These are phyloP conservation scores for Ulota crispa DNA, from an alignment of 225 moss, liverwort and hornwort species.

Conservation along the genomic window DNA sequence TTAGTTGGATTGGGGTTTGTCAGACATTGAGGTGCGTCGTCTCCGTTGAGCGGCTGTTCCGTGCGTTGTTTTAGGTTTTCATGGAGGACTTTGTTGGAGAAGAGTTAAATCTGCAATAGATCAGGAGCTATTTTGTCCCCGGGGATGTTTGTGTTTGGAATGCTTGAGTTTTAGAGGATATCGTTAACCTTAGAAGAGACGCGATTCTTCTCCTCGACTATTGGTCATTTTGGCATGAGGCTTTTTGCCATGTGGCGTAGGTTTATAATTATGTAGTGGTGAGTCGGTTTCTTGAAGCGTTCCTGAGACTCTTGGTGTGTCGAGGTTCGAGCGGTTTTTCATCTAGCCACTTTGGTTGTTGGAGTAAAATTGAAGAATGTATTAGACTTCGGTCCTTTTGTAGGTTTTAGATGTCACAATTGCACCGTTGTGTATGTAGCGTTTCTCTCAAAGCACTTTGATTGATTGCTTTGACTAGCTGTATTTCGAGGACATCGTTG, in stretches of 20 bases:
- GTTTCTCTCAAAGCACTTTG: neutral
- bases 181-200: slow-evolving; percentile 4
- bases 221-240: neutral
- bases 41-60: slow-evolving; percentile 8
- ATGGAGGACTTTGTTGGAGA: neutral
- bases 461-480: neutral
- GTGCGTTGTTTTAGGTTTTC: slow-evolving; percentile 23
- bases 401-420: neutral
- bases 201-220: slow-evolving; percentile 9
- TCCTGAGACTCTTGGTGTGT: slow-evolving; percentile 11
- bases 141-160: neutral
- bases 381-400: neutral
- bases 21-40: neutral
- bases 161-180: slow-evolving; percentile 15
- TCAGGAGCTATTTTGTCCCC: neutral
- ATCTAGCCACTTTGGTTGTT: neutral
- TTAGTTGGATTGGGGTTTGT: slow-evolving; percentile 22
- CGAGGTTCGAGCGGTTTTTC: neutral
- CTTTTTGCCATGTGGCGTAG: neutral
- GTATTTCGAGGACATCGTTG: neutral
- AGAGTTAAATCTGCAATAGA: neutral
- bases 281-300: slow-evolving; percentile 27
- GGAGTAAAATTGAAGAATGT: neutral
- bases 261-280: neutral
- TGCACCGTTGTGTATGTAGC: neutral